These are phyloP conservation scores for Phyllosticta citriasiana DNA, from an alignment of 2,329 filamentous ascomycete genomes.

Conservation along the genomic window DNA sequence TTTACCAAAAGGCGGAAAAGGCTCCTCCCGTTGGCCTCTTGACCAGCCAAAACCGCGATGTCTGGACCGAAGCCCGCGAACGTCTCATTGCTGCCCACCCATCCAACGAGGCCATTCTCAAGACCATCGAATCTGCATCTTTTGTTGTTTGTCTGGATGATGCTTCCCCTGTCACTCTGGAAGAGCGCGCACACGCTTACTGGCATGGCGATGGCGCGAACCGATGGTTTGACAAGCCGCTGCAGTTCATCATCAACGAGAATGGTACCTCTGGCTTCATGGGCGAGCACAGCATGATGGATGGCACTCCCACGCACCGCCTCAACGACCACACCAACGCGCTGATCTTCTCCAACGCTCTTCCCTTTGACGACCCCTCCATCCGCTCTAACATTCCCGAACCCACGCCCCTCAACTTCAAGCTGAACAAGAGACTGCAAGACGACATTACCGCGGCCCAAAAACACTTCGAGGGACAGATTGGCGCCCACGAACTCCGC, in stretches of 20 bases:
- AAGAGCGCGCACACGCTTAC: conserved; percentile 92
- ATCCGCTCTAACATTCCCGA: conserved; percentile 78
- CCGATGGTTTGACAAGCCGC: conserved; percentile 95
- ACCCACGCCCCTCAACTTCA: conserved; percentile 67
- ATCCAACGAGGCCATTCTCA: conserved; percentile 66
- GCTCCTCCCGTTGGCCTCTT: conserved; percentile 69
- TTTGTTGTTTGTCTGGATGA: conserved; percentile 94
- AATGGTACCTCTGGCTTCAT: conserved; percentile 97
- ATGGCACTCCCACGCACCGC: conserved; percentile 93
- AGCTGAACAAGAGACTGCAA: conserved; percentile 62
- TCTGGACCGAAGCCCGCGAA: conserved; percentile 74
- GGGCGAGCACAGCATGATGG: conserved; percentile 99
- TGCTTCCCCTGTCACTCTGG: conserved; percentile 78
- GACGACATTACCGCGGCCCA: conserved; percentile 69
- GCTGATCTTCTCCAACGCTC: conserved; percentile 86
- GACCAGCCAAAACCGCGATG: conserved; percentile 86
- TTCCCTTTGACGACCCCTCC: conserved; percentile 72
- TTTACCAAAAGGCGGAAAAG: conserved; percentile 69
- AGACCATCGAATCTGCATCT: conserved; percentile 76
- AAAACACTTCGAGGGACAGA: conserved; percentile 69
- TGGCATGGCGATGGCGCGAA: conserved; percentile 97
- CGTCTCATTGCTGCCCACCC: conserved; percentile 66
- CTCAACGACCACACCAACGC: conserved; percentile 92
- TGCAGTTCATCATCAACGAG: conserved; percentile 97
- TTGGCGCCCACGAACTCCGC: conserved; percentile 78